phyloP scores from a whole-genome alignment of 2,329 filamentous ascomycete species.

The Pseudocercospora vitis region DNA sequence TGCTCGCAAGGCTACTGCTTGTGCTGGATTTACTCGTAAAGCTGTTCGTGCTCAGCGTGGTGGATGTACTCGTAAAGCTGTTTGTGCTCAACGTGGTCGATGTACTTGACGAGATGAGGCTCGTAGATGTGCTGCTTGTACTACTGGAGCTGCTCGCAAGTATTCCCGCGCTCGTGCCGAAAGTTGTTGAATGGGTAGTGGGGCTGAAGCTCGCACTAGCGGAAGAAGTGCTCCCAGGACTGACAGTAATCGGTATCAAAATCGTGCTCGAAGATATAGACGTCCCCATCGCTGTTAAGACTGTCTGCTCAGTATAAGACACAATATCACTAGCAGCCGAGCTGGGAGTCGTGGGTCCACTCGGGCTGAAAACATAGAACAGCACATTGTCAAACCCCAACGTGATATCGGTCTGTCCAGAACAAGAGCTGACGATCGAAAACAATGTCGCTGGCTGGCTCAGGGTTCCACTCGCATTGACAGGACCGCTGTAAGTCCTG shows the following conservation, averaged over 20 bases:
- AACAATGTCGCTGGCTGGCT: not conserved
- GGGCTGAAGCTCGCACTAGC: not conserved
- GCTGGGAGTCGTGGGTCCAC: not conserved
- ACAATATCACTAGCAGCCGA: not conserved
- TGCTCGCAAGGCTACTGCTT: no score
- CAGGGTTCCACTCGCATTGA: not conserved
- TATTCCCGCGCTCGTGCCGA: not conserved
- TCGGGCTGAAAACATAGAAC: not conserved
- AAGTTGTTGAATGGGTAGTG: not conserved
- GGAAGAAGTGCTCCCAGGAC: not conserved
- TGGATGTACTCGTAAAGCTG: no score
- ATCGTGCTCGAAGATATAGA: not conserved
- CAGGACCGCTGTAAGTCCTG: not conserved
- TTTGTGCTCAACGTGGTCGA: not conserved
- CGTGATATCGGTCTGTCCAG: not conserved
- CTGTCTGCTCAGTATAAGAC: not conserved
- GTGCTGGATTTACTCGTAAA: no score
- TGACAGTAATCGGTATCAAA: not conserved
- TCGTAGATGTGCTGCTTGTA: not conserved
- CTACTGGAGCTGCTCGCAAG: not conserved
- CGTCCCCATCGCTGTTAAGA: not conserved
- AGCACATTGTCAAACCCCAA: not conserved
- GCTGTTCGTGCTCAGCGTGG: no score
- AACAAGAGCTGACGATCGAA: not conserved
- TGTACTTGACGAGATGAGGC: not conserved